Conservation (phyloP, 2,329 filamentous ascomycete genomes). For the Phyllosticta citribraziliensis region DNA sequence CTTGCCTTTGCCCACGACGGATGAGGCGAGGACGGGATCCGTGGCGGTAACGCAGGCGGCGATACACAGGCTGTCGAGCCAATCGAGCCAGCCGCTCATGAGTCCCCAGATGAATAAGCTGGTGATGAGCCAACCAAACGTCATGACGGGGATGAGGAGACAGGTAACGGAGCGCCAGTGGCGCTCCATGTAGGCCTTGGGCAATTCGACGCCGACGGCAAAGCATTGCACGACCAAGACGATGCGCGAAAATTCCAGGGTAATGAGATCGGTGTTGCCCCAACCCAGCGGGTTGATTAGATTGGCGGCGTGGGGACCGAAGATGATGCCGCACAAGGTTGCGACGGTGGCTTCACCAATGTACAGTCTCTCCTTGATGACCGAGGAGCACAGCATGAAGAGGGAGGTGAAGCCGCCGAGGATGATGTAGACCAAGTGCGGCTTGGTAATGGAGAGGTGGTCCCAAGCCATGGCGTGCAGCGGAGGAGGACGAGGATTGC, state of each 20-base stretch:
- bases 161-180: slow-evolving; percentile 91
- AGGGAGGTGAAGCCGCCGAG: slow-evolving; percentile 93
- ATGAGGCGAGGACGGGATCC: slow-evolving; percentile 92
- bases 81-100: slow-evolving; percentile 60
- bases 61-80: slow-evolving; percentile 79
- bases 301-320: slow-evolving; percentile 74
- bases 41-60: slow-evolving; percentile 95
- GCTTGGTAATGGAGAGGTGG: slow-evolving; percentile 77
- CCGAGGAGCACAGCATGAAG: slow-evolving; percentile 96
- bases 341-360: slow-evolving; percentile 97
- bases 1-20: slow-evolving; percentile 96
- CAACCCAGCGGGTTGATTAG: slow-evolving; percentile 66
- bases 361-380: slow-evolving; percentile 97
- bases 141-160: slow-evolving; percentile 92
- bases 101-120: slow-evolving; percentile 95
- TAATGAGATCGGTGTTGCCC: slow-evolving; percentile 79
- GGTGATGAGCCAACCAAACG: slow-evolving; percentile 85
- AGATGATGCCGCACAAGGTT: slow-evolving; percentile 78
- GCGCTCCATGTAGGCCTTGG: slow-evolving; percentile 91
- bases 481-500: background rate
- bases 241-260: slow-evolving; percentile 79
- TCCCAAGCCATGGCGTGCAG: slow-evolving; percentile 58
- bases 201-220: slow-evolving; percentile 81
- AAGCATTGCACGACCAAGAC: slow-evolving; percentile 90
- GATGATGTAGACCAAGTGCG: slow-evolving; percentile 97